Evolutionary conservation across 2,329 filamentous ascomycete genomes (phyloP), one percentile per base, ranked within the genome.

Genomic region (Orbilia quercus): DNA sequence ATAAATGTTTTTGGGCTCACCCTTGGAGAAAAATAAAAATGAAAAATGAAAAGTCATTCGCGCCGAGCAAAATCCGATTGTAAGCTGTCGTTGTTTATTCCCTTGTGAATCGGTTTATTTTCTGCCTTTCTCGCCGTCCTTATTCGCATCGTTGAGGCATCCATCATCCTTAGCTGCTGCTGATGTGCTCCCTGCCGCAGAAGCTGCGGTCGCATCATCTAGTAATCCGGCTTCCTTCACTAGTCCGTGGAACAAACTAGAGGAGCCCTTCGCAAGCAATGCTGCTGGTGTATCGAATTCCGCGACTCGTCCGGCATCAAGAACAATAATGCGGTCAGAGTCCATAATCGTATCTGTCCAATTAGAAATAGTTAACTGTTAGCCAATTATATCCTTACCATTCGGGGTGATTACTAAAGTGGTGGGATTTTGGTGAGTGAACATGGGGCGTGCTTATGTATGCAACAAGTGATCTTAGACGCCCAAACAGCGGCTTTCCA

Each of bases 221-320:
- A 77, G 55, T 73, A 99, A 83, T 42, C 93, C 93, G 2, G 94
- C 91, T 82, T 99, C 93, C 82, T 89, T 93, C 74, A 97, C 95
- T 51, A 99, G 84, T 67, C 93, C 89, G 82, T 95, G 91, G 81
- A 99, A 99, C 57, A 91, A 81, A 12, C 75, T 76, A 28, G 28
- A 25, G 1, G 94, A 91, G 79, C 88, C 87, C 79, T 85, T 85
- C 81, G 88, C 88, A 75, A 96, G 87, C 67, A 99, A 84, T 75
- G 89, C 88, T 40, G 87, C 84, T 1, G 95, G 95, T 5, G 89
- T 92, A 80, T 96, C 95, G 81, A 97, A 99, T 81, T 99, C 95
- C 54, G 89, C 90, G 44, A 99, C 93, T 78, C 88, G 87, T 45
- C 95, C 95, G 81, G 90, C 90, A 79, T 98, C 92, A 4, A 99